Conservation (phyloP, 495 filamentous ascomycete species). For the Pyrenula aspistea region DNA sequence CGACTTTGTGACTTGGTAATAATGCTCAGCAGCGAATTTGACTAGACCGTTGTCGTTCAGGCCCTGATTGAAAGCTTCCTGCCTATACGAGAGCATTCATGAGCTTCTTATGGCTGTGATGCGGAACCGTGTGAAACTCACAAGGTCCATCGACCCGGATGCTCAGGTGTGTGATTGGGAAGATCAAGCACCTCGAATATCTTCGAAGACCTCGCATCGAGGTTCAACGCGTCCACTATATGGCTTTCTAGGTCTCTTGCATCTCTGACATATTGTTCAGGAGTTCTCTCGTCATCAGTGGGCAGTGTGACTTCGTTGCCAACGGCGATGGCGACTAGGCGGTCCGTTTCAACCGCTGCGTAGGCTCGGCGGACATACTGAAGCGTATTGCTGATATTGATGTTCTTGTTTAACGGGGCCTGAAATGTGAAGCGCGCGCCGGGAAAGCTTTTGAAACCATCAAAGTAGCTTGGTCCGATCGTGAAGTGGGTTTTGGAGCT, state of each 20-base stretch:
- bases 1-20: conserved; percentile 8
- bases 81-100: not conserved
- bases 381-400: conserved; percentile 7
- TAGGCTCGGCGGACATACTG: conserved; percentile 8
- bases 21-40: conserved; percentile 14
- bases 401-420: conserved; percentile 8
- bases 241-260: conserved; percentile 3
- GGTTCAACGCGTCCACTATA: conserved; percentile 5
- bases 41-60: conserved; percentile 6
- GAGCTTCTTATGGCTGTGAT: no score
- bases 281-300: not conserved
- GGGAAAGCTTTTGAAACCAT: conserved; percentile 9
- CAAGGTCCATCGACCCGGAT: not conserved
- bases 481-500: conserved; percentile 4
- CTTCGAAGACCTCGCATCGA: not conserved
- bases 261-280: conserved; percentile 5
- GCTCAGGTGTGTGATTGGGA: conserved; percentile 1
- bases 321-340: conserved; percentile 13
- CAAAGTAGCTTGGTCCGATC: conserved; percentile 12
- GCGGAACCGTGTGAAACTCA: not conserved
- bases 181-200: conserved; percentile 14
- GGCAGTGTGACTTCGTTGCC: conserved; percentile 12
- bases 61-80: not conserved
- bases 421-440: conserved; percentile 11
- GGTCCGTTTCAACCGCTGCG: conserved; percentile 5